Evolutionary conservation across 306 rosid genomes (phyloP), one percentile per base, ranked within the genome.

Genomic region (Cicer arietinum): DNA sequence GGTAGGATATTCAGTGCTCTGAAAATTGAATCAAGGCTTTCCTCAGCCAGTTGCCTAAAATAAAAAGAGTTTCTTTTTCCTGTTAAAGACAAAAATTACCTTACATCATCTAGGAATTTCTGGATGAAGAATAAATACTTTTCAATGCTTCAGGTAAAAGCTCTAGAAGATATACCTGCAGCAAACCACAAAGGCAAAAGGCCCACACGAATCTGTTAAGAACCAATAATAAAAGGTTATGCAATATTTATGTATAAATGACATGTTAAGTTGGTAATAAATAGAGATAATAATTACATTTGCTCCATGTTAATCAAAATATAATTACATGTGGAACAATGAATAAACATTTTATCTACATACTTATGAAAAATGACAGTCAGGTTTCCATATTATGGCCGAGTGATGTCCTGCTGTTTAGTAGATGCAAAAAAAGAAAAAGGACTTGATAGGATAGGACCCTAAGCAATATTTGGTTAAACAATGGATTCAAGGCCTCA

Each of bases 171-270:
- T 58, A 52, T 88, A 90, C 97, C 93, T 83, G 91, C 88, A 81
- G 88, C 90, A 88, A 85, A 90, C 90, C 90, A 84, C 84, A 92
- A 72, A 35, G 97, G 96, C 83, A 90, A 92, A 81, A 92, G 92
- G 71, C 87, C 81, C 71, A 83, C 56, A 75, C 77, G 90, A 79
- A 92, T 76, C 97, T 92, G 93, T 69, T 78, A 62, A 79, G 58
- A 64, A 76, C 73, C 69, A 73, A 76, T 57, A 77, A 39, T 7
- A 30, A 42, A 43, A 73, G 39, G 76, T 76, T 70, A 80, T 69
- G 50, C 7, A 13, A 44, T 8, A 48, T 54, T 68, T 68, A 16
- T 45, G 62, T 58, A 59, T 59, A 79, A 4, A 78, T 57, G 74
- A 44, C 59, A 83, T 14, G 70, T 60, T 35, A 60, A 35, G 45